Evolutionary conservation across 2,329 filamentous ascomycete species (phyloP).

Genomic region (Penicillium hordei): DNA sequence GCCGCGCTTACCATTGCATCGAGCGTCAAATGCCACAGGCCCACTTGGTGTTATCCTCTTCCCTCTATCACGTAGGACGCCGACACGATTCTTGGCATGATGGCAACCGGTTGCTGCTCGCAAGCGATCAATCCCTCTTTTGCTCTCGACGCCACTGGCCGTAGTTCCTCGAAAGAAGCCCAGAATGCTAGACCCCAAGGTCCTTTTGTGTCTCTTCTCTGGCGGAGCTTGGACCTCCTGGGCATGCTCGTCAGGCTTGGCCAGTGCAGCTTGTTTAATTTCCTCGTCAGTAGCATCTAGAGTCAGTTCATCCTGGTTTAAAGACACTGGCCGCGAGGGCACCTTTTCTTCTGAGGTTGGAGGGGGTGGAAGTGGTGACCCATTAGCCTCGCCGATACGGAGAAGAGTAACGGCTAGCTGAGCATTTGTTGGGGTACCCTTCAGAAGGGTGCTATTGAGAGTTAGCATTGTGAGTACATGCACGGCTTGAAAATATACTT

Average conservation of each 20-base stretch:
- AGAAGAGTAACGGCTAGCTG: constrained; percentile 79
- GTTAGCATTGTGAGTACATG: constrained; percentile 17
- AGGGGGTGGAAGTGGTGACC: constrained; percentile 70
- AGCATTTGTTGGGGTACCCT: constrained; percentile 81
- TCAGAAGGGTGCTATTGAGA: constrained; percentile 63
- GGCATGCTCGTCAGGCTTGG: constrained; percentile 47
- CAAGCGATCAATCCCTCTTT: constrained; percentile 68
- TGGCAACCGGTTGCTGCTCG: constrained; percentile 62
- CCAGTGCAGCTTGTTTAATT: constrained; percentile 61
- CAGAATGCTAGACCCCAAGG: constrained; percentile 53
- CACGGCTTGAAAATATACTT: constrained; percentile 45
- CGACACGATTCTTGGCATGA: constrained; percentile 68
- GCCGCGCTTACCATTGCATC: constrained; percentile 69
- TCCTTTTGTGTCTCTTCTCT: constrained; percentile 28
- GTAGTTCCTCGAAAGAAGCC: constrained; percentile 68
- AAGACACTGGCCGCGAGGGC: constrained; percentile 51
- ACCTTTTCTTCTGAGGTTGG: constrained; percentile 48
- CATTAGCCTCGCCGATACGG: constrained; percentile 77
- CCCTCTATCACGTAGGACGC: constrained; percentile 59
- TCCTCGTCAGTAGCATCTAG: constrained; percentile 65
- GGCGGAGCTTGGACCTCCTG: background rate
- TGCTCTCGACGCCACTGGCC: constrained; percentile 70
- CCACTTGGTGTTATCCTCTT: constrained; percentile 52
- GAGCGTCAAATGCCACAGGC: constrained; percentile 69
- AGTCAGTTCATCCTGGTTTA: constrained; percentile 56